Evolutionary conservation across 805 yeast species (phyloP).

Genomic region (Komagataella pseudopastoris): DNA sequence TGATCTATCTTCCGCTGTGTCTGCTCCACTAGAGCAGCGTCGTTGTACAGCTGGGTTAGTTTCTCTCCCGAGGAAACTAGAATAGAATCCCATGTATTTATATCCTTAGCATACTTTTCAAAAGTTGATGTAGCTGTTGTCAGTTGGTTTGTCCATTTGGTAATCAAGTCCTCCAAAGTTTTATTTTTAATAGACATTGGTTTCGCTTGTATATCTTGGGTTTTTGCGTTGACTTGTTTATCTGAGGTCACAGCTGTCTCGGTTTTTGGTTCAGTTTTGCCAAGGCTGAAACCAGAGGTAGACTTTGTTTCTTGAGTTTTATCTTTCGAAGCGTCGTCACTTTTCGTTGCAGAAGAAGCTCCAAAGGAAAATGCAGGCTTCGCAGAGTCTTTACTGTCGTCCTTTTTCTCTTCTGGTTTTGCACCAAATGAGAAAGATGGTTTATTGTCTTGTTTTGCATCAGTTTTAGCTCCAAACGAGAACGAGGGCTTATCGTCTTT

Average conservation of each 20-base stretch:
- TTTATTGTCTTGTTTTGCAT: slow-evolving; percentile 1
- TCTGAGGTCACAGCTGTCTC: slow-evolving; percentile 3
- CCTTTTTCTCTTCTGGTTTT: slow-evolving; percentile 2
- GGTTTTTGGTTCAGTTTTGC: background rate
- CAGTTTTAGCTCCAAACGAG: slow-evolving; percentile 3
- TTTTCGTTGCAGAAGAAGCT: slow-evolving; percentile 2
- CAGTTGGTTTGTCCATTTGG: slow-evolving; percentile 86
- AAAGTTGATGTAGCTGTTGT: slow-evolving; percentile 63
- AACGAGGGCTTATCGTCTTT: slow-evolving; percentile 3
- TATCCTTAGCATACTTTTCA: slow-evolving; percentile 57
- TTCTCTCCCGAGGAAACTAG: slow-evolving; percentile 79
- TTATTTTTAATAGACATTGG: slow-evolving; percentile 77
- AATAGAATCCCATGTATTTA: slow-evolving; percentile 76
- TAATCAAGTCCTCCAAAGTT: slow-evolving; percentile 82
- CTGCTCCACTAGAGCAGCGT: slow-evolving; percentile 72
- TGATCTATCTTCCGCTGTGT: slow-evolving; percentile 81
- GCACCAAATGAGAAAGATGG: slow-evolving; percentile 10
- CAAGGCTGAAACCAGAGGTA: background rate
- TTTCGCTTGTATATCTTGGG: slow-evolving; percentile 48
- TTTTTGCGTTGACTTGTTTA: slow-evolving; percentile 16
- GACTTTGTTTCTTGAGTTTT: background rate
- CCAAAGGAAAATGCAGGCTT: slow-evolving; percentile 5
- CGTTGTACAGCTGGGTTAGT: slow-evolving; percentile 63
- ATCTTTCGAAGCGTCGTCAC: background rate
- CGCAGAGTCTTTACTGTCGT: slow-evolving; percentile 3